Percentiles rank a stretch among this genome's conserved stretches.
Evolutionary conservation across 495 filamentous ascomycete species (phyloP).

Genomic region (Trypethelium eluteriae): DNA sequence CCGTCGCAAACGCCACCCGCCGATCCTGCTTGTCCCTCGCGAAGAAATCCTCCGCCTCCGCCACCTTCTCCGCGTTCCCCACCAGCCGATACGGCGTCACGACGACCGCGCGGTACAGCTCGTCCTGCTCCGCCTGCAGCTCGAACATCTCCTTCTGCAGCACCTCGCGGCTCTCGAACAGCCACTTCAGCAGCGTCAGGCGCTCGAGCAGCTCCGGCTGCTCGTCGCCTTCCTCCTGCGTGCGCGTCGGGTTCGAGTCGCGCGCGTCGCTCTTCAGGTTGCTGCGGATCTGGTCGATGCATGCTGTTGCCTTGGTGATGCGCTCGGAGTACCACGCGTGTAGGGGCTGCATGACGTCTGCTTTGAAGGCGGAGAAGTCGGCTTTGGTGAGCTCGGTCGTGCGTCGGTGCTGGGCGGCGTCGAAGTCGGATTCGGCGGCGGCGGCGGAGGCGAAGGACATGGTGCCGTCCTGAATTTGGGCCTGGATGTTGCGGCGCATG

Average conservation of each 20-base stretch:
- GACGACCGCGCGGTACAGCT: conserved; percentile 74
- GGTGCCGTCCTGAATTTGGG: conserved; percentile 62
- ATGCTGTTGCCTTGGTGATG: conserved; percentile 43
- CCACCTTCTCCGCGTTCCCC: conserved; percentile 62
- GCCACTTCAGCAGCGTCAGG: conserved; percentile 91
- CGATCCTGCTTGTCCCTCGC: conserved; percentile 64
- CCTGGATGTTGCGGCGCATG: conserved; percentile 60
- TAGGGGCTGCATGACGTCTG: conserved; percentile 65
- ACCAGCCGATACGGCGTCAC: conserved; percentile 69
- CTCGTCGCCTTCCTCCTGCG: conserved; percentile 91
- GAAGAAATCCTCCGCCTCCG: conserved; percentile 74
- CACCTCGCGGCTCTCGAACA: conserved; percentile 85
- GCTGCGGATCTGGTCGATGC: conserved; percentile 62
- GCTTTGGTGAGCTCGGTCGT: conserved; percentile 57
- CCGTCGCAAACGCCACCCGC: conserved; percentile 54
- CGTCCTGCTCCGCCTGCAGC: conserved; percentile 72
- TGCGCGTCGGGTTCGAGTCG: conserved; percentile 63
- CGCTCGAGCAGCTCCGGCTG: conserved; percentile 91
- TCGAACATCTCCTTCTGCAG: conserved; percentile 79
- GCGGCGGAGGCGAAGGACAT: conserved; percentile 77
- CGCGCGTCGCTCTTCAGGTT: conserved; percentile 61
- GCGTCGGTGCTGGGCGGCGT: conserved; percentile 52
- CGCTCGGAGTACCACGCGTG: conserved; percentile 57
- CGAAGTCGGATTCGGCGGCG: conserved; percentile 60
- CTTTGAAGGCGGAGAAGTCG: conserved; percentile 71